phyloP scores from a whole-genome alignment of 805 yeast genomes.

The Candida sakaeoensis region DNA sequence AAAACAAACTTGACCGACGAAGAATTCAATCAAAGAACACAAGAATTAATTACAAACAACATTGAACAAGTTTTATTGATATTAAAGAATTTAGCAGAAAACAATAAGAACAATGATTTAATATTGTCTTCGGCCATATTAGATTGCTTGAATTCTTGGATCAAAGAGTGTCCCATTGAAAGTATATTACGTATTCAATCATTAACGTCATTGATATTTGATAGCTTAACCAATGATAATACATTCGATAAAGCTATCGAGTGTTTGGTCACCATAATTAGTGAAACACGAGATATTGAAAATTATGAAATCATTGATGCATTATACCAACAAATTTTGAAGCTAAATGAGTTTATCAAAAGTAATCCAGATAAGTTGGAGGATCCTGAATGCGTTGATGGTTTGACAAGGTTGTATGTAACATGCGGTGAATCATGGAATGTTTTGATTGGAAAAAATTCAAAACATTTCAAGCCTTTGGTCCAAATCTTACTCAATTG shows the following conservation, averaged over 20 bases:
- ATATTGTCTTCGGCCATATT: conserved; percentile 46
- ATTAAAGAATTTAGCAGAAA: conserved; percentile 45
- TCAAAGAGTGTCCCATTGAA: conserved; percentile 75
- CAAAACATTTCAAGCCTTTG: conserved; percentile 65
- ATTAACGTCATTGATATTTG: conserved; percentile 65
- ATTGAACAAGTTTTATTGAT: conserved; percentile 66
- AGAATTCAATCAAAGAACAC: conserved; percentile 65
- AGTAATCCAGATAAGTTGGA: conserved; percentile 38
- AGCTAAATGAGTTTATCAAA: conserved; percentile 49
- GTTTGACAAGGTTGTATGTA: conserved; percentile 72
- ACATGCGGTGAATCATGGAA: conserved; percentile 98
- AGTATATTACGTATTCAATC: conserved; percentile 62
- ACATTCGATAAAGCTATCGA: conserved; percentile 84
- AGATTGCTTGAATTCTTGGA: conserved; percentile 86
- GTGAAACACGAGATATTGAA: conserved; percentile 77
- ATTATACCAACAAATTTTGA: conserved; percentile 65
- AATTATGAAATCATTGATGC: conserved; percentile 59
- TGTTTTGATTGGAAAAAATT: conserved; percentile 70
- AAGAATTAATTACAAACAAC: conserved; percentile 59
- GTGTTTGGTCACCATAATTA: conserved; percentile 74
- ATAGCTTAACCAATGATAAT: conserved; percentile 53
- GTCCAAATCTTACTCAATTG: conserved; percentile 71
- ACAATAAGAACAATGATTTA: conserved; percentile 20
- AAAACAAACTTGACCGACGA: conserved; percentile 77
- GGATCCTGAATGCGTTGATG: conserved; percentile 65